Base-by-base conservation (phyloP, 1,284 basidiomycete genomes). In the Ceratobasidium sp. region DNA sequence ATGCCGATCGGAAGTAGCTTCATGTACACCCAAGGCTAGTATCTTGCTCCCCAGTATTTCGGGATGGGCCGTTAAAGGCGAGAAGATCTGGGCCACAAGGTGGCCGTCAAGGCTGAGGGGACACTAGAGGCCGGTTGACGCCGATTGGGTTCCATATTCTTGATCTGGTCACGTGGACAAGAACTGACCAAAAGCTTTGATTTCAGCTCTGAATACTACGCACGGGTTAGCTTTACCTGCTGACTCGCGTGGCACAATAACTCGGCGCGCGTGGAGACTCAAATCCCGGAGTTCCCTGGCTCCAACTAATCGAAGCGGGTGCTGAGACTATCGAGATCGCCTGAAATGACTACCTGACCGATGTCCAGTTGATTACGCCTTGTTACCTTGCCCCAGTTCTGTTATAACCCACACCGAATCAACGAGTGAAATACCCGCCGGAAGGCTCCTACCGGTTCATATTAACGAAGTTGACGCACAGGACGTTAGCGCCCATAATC, bases 161-260 rank as follows among this genome's bases (percentile, higher is more conserved):
- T 55, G 54, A 55, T 64, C 60, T 4, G 35, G 23, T 64, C 60
- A 64, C 60, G 60, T 64, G 60, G 27, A 7, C 54, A 55, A n/a
- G 38, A 41, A 41, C 38, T 10, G 38, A 10, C 38, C 10, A 41
- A 41, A 6, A 10, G 38, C 38, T 41, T 41, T 41, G 38, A 41
- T 41, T 41, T 41, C 38, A 41, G 38, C 38, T 41, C 38, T 41
- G 38, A 5, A 41, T 16, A n/a, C 48, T 50, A 50, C 14, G 48
- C 20, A 50, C 48, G 16, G 38, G 48, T 50, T 50, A 50, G 48
- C 48, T 50, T 50, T 16, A n/a, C 20, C 14, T n/a, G 20, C 48
- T n/a, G 20, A 50, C 1, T 16, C 38, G 5, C 38, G 38, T 5
- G 38, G 38, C 5, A 41, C 38, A 5, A 41, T 41, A 14, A 57